These are phyloP conservation scores for Spathaspora girioi DNA, from an alignment of 805 yeast species.

Conservation along the genomic window DNA sequence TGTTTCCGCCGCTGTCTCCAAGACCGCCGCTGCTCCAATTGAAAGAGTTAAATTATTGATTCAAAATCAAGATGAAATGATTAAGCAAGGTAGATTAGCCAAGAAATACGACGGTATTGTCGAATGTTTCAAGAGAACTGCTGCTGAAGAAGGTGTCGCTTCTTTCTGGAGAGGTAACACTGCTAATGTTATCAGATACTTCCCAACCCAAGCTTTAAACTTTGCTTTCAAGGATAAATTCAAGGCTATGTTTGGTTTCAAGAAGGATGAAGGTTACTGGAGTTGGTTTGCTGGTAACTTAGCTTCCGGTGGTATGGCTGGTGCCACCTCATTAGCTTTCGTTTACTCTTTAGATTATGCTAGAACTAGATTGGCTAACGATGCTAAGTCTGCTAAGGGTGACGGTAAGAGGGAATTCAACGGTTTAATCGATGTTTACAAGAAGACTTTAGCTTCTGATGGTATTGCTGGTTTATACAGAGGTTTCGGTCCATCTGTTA, in stretches of 20 bases:
- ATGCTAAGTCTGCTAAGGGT: conserved; percentile 85
- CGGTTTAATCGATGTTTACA: conserved; percentile 95
- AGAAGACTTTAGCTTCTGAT: conserved; percentile 90
- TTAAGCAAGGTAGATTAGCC: conserved; percentile 94
- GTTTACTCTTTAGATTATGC: conserved; percentile 98
- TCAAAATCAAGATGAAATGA: conserved; percentile 98
- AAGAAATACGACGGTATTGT: conserved; percentile 82
- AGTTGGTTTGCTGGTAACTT: conserved; percentile 96
- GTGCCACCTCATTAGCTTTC: conserved; percentile 90
- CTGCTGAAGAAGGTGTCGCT: conserved; percentile 85
- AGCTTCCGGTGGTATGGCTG: conserved; percentile 98
- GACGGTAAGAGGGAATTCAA: conserved; percentile 93
- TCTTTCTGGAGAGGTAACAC: conserved; percentile 99
- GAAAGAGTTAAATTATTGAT: conserved; percentile 95
- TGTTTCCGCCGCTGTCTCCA: conserved; percentile 98
- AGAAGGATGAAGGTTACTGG: conserved; percentile 92
- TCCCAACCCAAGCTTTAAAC: conserved; percentile 99
- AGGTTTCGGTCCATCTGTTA: conserved; percentile 98
- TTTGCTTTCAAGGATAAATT: conserved; percentile 98
- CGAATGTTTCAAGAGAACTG: conserved; percentile 94
- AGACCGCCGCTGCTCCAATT: conserved; percentile 97
- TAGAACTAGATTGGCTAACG: conserved; percentile 98
- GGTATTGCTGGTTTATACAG: conserved; percentile 99
- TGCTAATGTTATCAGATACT: conserved; percentile 97
- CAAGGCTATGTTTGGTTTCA: conserved; percentile 94